Evolutionary conservation across 2,329 filamentous ascomycete species (phyloP).

Genomic region (Acarospora socialis): DNA sequence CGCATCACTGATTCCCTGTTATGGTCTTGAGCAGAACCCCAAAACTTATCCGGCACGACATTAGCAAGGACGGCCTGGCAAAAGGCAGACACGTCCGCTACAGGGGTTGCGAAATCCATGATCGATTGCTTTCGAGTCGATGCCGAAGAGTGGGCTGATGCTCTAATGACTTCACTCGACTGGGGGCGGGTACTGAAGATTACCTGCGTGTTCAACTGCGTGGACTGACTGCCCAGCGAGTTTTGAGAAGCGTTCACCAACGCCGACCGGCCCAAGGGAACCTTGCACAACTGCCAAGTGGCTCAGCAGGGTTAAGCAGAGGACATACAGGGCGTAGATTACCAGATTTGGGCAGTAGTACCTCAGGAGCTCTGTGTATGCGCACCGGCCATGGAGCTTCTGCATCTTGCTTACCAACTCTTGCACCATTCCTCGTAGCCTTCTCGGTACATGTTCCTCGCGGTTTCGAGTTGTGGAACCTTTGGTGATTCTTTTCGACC

Average conservation of each 20-base stretch:
- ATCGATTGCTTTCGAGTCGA: too few species aligned
- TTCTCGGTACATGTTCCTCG: conserved; percentile 20
- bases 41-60: conserved; percentile 62
- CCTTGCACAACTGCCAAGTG: too few species aligned
- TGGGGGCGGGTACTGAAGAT: too few species aligned
- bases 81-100: conserved; percentile 64
- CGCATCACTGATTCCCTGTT: conserved; percentile 51
- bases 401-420: conserved; percentile 55
- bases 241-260: too few species aligned
- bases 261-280: too few species aligned
- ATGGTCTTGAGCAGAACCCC: conserved; percentile 45
- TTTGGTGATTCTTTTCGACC: not conserved
- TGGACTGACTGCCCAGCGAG: too few species aligned
- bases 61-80: conserved; percentile 61
- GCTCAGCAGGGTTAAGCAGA: conserved; percentile 12
- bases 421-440: conserved; percentile 47
- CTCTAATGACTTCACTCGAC: too few species aligned
- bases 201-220: too few species aligned
- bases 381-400: conserved; percentile 55
- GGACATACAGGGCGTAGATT: conserved; percentile 4
- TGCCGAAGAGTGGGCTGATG: too few species aligned
- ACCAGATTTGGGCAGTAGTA: conserved; percentile 60
- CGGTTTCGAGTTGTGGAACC: not conserved
- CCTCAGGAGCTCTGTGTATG: conserved; percentile 63
- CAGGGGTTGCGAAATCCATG: conserved; percentile 53